These are phyloP conservation scores for Phytophthora chlamydospora DNA, from an alignment of 352 stramenopile genomes.

Conservation along the genomic window DNA sequence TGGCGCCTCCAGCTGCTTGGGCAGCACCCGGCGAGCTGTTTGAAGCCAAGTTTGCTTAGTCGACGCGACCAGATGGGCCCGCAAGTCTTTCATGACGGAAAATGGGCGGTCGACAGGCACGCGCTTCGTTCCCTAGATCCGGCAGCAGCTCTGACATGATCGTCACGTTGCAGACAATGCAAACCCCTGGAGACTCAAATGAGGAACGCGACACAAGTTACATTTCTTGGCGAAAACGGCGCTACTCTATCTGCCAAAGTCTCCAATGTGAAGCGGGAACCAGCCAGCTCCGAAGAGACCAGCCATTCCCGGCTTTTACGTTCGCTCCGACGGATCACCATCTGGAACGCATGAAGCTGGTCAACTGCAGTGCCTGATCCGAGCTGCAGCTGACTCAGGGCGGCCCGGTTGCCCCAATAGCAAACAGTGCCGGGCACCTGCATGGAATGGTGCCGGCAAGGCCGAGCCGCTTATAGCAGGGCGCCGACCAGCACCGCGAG, in stretches of 20 bases:
- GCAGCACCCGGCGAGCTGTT: slow-evolving; percentile 11
- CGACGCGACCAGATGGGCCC: slow-evolving; percentile 18
- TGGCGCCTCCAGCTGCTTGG: slow-evolving; percentile 7
- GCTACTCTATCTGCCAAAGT: slow-evolving; percentile 1
- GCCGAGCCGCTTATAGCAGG: slow-evolving; percentile 13
- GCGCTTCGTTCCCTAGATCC: slow-evolving; percentile 8
- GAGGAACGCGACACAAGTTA: too few species aligned
- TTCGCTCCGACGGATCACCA: slow-evolving; percentile 20
- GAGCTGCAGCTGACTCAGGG: background rate
- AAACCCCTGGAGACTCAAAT: slow-evolving; percentile 1
- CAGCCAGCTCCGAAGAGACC: slow-evolving; percentile 5
- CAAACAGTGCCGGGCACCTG: background rate
- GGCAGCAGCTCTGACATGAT: background rate
- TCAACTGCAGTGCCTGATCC: slow-evolving; percentile 22
- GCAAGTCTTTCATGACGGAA: slow-evolving; percentile 14
- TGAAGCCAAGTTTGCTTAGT: slow-evolving; percentile 7
- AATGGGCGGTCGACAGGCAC: slow-evolving; percentile 15
- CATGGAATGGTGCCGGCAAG: slow-evolving; percentile 15
- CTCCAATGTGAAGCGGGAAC: background rate
- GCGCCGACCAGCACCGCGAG: slow-evolving; percentile 26
- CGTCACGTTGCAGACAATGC: background rate
- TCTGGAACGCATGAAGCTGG: slow-evolving; percentile 14
- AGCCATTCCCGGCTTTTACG: slow-evolving; percentile 19
- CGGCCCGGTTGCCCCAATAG: background rate
- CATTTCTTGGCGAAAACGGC: background rate